A percentile compares a stretch with the other conserved stretches of the same genome.
Conservation (phyloP, 1,139 yeast species). For the Kurtzmaniella quercitrusa region DNA sequence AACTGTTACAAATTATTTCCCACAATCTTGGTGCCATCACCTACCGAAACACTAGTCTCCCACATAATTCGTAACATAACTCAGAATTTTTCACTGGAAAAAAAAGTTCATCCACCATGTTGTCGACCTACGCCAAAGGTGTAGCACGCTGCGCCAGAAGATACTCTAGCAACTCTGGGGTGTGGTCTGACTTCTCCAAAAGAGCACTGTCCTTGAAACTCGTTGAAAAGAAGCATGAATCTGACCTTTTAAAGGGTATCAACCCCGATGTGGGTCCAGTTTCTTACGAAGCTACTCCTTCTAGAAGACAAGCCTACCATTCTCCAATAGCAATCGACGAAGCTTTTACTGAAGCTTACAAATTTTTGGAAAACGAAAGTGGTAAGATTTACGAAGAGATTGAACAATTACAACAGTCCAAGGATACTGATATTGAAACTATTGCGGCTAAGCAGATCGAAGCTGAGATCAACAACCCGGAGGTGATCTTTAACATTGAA, state of each 20-base stretch:
- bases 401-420: constrained; percentile 13
- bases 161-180: constrained; percentile 23
- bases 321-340: constrained; percentile 70
- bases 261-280: constrained; percentile 31
- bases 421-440: constrained; percentile 4
- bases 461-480: constrained; percentile 77
- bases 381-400: constrained; percentile 18
- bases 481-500: constrained; percentile 65
- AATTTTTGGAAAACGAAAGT: constrained; percentile 49
- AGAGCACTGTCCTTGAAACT: constrained; percentile 40
- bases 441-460: constrained; percentile 7
- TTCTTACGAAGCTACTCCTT: constrained; percentile 17
- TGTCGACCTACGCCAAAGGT: constrained; percentile 6
- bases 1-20: too few species aligned
- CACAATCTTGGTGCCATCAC: too few species aligned
- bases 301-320: constrained; percentile 39
- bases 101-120: constrained; percentile 2
- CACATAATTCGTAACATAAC: not conserved
- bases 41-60: too few species aligned
- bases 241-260: constrained; percentile 32
- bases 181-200: constrained; percentile 46
- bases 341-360: constrained; percentile 67
- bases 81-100: not conserved
- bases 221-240: constrained; percentile 23
- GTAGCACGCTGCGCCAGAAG: constrained; percentile 9